Percentiles rank a stretch among this genome's conserved stretches.
phyloP scores from a whole-genome alignment of 2,329 filamentous ascomycete species.

The Diaporthe ampelina region DNA sequence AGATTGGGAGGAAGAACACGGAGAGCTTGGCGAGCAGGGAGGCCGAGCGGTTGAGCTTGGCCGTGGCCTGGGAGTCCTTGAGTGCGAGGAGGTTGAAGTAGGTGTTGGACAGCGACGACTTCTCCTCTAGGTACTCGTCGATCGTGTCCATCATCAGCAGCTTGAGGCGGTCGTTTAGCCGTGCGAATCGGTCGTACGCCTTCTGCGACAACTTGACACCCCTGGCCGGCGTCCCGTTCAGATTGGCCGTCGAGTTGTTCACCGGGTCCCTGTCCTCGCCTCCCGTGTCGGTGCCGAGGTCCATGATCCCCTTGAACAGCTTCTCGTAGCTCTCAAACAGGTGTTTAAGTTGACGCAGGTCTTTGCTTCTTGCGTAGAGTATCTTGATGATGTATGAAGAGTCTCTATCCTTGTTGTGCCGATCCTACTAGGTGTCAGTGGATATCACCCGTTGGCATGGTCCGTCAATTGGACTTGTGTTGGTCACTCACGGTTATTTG shows the following conservation, averaged over 20 bases:
- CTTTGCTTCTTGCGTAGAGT: constrained; percentile 71
- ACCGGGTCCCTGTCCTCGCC: constrained; percentile 35
- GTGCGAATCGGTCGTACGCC: constrained; percentile 69
- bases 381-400: constrained; percentile 68
- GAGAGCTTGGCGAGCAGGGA: constrained; percentile 81
- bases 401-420: constrained; percentile 52
- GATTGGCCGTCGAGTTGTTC: constrained; percentile 8
- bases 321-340: constrained; percentile 73
- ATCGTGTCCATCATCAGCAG: constrained; percentile 74
- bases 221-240: constrained; percentile 8
- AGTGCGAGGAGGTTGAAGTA: constrained; percentile 85
- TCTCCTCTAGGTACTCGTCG: constrained; percentile 75
- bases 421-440: constrained; percentile 37
- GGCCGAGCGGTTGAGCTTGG: constrained; percentile 78
- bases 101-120: constrained; percentile 77
- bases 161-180: constrained; percentile 70
- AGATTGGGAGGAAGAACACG: constrained; percentile 82
- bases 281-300: constrained; percentile 53
- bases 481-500: constrained; percentile 50
- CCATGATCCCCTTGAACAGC: constrained; percentile 71
- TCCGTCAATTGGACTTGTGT: neutral
- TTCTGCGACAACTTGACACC: constrained; percentile 56
- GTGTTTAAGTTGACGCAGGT: constrained; percentile 71
- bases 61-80: constrained; percentile 80
- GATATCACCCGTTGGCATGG: constrained; percentile 30